Base-by-base conservation (phyloP, 257 asterid species). In the Fraxinus quadrangulata region DNA sequence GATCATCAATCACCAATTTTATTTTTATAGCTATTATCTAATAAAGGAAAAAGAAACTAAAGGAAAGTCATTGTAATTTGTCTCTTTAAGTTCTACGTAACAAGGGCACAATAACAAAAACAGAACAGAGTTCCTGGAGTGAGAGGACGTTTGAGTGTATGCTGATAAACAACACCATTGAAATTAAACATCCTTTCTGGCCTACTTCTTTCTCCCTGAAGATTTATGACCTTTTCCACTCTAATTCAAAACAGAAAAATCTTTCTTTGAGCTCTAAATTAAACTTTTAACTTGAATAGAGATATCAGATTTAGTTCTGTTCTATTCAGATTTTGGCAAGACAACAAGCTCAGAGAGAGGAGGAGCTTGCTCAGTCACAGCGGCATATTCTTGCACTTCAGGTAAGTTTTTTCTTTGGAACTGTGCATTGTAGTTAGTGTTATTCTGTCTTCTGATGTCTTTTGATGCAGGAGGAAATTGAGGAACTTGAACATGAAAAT, bases 341-440 rank as follows among this genome's bases (percentile, higher is more conserved):
- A 80, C 99, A 96, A 81, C 99, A 96, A 87, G 99, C 99, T 78
- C 99, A 96, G 85, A 86, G 99, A 87, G 99, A 96, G 85, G 99
- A 96, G 81, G 99, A 96, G 90, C 99, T 96, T 81, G 82, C 95
- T 73, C 99, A 96, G 73, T 92, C 98, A 2, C 99, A 96, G 81
- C 89, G 98, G 63, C 98, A 96, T 85, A 96, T 96, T 88, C 97
- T 96, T 78, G 99, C 94, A 69, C 95, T 96, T 82, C 99, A 96
- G 83, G 97, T 87, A 88, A 75, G 91, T 77, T 26, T 9, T 10
- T 23, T 63, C 21, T 24, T 11, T 3, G 30, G 10, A 26, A 3
- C 17, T 63, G 33, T 63, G 69, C 2, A 23, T 63, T 26, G 21
- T 26, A 24, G 30, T 26, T 12, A 26, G 69, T 63, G 16, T 63